These are phyloP conservation scores for Ceratocystis lukuohia DNA, from an alignment of 2,329 filamentous ascomycete genomes.

Conservation along the genomic window DNA sequence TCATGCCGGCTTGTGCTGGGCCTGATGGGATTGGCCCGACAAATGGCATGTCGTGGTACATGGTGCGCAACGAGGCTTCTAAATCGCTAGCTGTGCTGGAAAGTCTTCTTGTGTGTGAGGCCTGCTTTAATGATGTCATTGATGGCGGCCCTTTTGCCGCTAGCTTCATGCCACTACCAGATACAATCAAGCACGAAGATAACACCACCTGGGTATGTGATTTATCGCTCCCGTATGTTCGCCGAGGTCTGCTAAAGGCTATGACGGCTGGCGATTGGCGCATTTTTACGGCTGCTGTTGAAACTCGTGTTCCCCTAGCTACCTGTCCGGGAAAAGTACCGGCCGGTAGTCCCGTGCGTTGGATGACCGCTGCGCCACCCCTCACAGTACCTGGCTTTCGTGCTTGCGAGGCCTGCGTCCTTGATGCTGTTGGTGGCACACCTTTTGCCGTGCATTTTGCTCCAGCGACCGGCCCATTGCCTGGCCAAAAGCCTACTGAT, in stretches of 20 bases:
- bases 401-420: conserved; percentile 28
- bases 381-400: conserved; percentile 23
- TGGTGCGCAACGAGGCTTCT: conserved; percentile 18
- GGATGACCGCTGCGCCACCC: conserved; percentile 18
- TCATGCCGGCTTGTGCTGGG: conserved; percentile 26
- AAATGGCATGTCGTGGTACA: conserved; percentile 27
- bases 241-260: conserved; percentile 20
- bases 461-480: conserved; percentile 1
- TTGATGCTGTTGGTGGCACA: conserved; percentile 27
- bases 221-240: conserved; percentile 23
- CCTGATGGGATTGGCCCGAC: conserved; percentile 19
- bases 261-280: conserved; percentile 25
- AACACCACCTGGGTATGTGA: conserved; percentile 26
- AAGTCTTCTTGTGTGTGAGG: conserved; percentile 29
- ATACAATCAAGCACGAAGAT: conserved; percentile 20
- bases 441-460: conserved; percentile 25
- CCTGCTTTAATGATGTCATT: conserved; percentile 29
- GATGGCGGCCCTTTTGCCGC: conserved; percentile 24
- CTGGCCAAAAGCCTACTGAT: neutral
- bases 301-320: conserved; percentile 1
- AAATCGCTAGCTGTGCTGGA: conserved; percentile 22
- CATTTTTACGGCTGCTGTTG: conserved; percentile 23
- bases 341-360: neutral
- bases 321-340: conserved; percentile 1
- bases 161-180: conserved; percentile 25